phyloP scores from a whole-genome alignment of 225 moss, liverwort and hornwort species.

The Rhytidiadelphus loreus region DNA sequence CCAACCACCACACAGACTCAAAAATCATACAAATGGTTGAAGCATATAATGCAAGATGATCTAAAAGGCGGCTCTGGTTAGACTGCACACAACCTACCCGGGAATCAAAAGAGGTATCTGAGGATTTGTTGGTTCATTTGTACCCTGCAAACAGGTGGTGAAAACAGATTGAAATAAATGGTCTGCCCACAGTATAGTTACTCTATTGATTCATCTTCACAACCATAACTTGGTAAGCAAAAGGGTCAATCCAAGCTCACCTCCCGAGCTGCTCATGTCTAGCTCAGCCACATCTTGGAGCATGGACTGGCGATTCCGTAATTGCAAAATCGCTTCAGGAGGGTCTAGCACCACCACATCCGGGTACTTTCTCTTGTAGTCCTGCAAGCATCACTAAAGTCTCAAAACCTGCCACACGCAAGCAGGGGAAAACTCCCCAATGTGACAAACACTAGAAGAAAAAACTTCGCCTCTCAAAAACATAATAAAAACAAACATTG shows the following conservation, averaged over 20 bases:
- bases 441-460: not conserved
- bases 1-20: not conserved
- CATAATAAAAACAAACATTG: not conserved
- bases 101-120: not conserved
- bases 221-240: not conserved
- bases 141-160: constrained; percentile 29
- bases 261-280: constrained; percentile 33
- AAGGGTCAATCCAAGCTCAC: constrained; percentile 2
- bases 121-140: constrained; percentile 26
- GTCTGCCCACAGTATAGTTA: not conserved
- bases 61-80: not conserved
- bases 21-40: not conserved
- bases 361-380: constrained; percentile 32
- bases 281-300: constrained; percentile 32
- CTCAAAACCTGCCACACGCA: constrained; percentile 3
- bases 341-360: constrained; percentile 40
- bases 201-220: not conserved
- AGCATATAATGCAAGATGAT: not conserved
- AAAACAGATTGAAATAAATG: constrained; percentile 30
- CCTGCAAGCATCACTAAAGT: constrained; percentile 25
- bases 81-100: constrained; percentile 37
- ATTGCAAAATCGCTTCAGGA: constrained; percentile 38
- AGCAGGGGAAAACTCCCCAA: not conserved
- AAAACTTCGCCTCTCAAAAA: not conserved
- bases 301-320: constrained; percentile 46